Base-by-base conservation (phyloP, 2,329 filamentous ascomycete species). In the Dryadomyces quercus-mongolicae region DNA sequence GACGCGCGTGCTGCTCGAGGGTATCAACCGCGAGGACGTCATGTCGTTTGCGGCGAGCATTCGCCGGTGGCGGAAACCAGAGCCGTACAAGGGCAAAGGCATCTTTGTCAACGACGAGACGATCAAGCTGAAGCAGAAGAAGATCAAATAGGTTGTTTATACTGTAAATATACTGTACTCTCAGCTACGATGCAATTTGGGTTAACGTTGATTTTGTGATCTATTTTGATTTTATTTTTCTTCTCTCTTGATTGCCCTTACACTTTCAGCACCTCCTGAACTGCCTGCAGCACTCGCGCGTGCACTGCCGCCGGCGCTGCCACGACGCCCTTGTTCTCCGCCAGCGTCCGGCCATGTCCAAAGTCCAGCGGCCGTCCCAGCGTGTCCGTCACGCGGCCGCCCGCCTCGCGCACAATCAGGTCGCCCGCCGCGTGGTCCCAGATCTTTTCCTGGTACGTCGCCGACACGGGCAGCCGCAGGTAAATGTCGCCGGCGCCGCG, bases 71-170 rank as follows among this genome's bases (percentile, higher is more conserved):
- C 84, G 93, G 66, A 80, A 80, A 60, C 93, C 93, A 34, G 93
- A 98, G 73, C 93, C 93, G 60, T 98, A 98, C 72, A 98, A 98
- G 81, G 93, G 93, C 61, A 97, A 98, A 82, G 93, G 93, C 63
- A 95, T 98, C 63, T 98, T 97, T 68, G 85, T 98, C 63, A 94
- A 97, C 66, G 89, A 91, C 59, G 90, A 98, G 78, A 96, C 90
- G 34, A 96, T 98, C 73, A 95, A 86, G 78, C 70, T 98, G 71
- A 98, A 98, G 84, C 86, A 88, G 65, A 98, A 96, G 85, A 93
- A 92, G 80, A 89, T 92, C 70, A 92, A 91, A 77, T 93, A 83
- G 74, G 9, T 43, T 16, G 5, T 8, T 5, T 20, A n/a, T 42
- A n/a, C 48, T 22, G 25, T 13, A 16, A 20, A 16, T 38, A 10